Evolutionary conservation across 1,284 basidiomycete genomes (phyloP), one percentile per base, ranked within the genome.

Genomic region (Cerrena zonata): DNA sequence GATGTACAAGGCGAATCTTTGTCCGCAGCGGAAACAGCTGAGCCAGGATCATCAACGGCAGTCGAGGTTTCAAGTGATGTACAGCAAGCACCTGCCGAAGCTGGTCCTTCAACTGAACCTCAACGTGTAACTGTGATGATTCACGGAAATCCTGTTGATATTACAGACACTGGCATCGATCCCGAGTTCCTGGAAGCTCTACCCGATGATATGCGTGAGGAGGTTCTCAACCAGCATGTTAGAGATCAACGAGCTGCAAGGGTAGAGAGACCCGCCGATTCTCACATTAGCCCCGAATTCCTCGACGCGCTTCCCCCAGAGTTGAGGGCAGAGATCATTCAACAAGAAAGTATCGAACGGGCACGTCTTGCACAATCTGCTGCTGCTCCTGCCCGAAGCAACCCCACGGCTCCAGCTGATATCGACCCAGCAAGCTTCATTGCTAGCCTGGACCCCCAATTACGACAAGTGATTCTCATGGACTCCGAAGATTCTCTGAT

Each of bases 101-200:
- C 41, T 42, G 30, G 30, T 34, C 15, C 30, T 7, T 34, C 30
- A 34, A 64, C 62, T 38, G 61, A 65, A 22, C 60, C 68, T 5
- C 76, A 82, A 49, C 76, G 94, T 37, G 76, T 94, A 12, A 91
- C 88, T 1, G 88, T 98, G 61, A 78, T 80, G 67, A 91, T 99
- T 52, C 89, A 94, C 65, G 96, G 95, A 45, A 89, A 83, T 55
- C 79, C 86, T n/a, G 91, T 99, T 25, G 96, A 99, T 65, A 99
- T 99, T 63, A 99, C 96, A 7, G 94, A 98, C 62, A 95, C 94
- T 13, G 96, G 96, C 5, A 98, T 99, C 62, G 96, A 99, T 65
- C 93, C 94, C 1, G 94, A 91, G 7, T 99, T 99, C 80, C 74
- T 99, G 49, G 94, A 98, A 69, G 96, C 96, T 18, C 73, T 99